Conservation (phyloP, 2,329 filamentous ascomycete species). For the Mollisiaceae sp. region DNA sequence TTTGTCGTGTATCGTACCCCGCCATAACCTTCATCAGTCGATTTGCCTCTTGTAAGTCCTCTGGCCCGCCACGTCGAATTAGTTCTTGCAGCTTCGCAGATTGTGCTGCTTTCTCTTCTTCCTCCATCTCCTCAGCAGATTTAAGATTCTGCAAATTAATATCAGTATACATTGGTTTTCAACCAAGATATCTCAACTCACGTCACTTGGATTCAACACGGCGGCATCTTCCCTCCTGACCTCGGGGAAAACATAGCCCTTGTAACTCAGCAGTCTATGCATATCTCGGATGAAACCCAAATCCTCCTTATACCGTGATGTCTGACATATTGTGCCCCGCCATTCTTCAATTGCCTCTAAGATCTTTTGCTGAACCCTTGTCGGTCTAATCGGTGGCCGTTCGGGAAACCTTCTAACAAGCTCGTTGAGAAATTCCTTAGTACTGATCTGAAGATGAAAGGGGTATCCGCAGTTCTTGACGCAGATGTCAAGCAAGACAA, state of each 20-base stretch:
- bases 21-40: slow-evolving; percentile 99
- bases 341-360: slow-evolving; percentile 98
- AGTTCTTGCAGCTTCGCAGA: slow-evolving; percentile 98
- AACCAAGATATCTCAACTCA: slow-evolving; percentile 54
- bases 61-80: slow-evolving; percentile 87
- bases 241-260: slow-evolving; percentile 95
- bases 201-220: slow-evolving; percentile 94
- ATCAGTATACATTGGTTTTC: slow-evolving; percentile 14
- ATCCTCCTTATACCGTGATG: slow-evolving; percentile 96
- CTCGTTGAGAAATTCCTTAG: slow-evolving; percentile 98
- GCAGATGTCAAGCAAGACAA: slow-evolving; percentile 95
- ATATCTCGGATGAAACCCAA: slow-evolving; percentile 96
- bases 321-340: slow-evolving; percentile 97
- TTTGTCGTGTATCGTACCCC: slow-evolving; percentile 91
- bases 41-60: slow-evolving; percentile 96
- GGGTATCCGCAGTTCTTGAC: slow-evolving; percentile 99
- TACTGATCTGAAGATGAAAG: slow-evolving; percentile 97
- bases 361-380: slow-evolving; percentile 88
- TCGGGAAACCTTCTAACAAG: slow-evolving; percentile 95
- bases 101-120: slow-evolving; percentile 92
- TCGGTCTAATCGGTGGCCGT: slow-evolving; percentile 83
- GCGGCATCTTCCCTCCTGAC: slow-evolving; percentile 92
- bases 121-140: slow-evolving; percentile 98
- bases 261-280: slow-evolving; percentile 94
- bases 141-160: slow-evolving; percentile 74